phyloP scores from a whole-genome alignment of 1,284 basidiomycete species.

The Cutaneotrichosporon cavernicola region DNA sequence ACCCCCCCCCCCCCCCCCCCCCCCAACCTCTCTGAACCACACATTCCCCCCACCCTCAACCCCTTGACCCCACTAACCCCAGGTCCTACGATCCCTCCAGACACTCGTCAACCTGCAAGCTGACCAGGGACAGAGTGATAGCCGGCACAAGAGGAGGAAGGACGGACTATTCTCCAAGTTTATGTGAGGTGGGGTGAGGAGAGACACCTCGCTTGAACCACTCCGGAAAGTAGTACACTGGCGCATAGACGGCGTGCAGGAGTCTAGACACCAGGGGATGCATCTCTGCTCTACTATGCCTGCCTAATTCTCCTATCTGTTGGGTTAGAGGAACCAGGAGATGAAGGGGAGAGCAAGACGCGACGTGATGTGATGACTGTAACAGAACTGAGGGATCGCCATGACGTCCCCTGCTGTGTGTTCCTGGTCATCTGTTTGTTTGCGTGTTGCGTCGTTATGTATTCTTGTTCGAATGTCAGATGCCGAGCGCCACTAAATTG shows the following conservation, averaged over 20 bases:
- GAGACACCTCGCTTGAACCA: not conserved
- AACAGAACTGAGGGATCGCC: no score
- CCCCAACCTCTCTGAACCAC: no score
- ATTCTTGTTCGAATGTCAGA: no score
- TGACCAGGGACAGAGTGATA: conserved; percentile 62
- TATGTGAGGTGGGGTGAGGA: conserved; percentile 20
- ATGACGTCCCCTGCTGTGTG: not conserved
- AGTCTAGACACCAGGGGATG: not conserved
- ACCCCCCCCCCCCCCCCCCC: no score
- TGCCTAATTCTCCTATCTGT: not conserved
- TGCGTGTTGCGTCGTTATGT: not conserved
- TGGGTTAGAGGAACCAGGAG: no score
- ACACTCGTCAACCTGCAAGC: conserved; percentile 76
- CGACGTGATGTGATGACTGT: no score
- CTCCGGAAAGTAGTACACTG: not conserved
- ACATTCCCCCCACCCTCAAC: no score
- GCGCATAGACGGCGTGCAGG: not conserved
- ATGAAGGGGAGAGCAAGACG: no score
- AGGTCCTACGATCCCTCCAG: conserved; percentile 89
- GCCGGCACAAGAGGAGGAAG: conserved; percentile 22
- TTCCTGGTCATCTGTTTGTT: not conserved
- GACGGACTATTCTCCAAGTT: conserved; percentile 52
- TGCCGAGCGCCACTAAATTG: no score
- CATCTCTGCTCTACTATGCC: not conserved
- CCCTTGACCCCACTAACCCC: not conserved